phyloP scores from a whole-genome alignment of 1,139 yeast genomes.

The Lodderomyces orthopsilosis region DNA sequence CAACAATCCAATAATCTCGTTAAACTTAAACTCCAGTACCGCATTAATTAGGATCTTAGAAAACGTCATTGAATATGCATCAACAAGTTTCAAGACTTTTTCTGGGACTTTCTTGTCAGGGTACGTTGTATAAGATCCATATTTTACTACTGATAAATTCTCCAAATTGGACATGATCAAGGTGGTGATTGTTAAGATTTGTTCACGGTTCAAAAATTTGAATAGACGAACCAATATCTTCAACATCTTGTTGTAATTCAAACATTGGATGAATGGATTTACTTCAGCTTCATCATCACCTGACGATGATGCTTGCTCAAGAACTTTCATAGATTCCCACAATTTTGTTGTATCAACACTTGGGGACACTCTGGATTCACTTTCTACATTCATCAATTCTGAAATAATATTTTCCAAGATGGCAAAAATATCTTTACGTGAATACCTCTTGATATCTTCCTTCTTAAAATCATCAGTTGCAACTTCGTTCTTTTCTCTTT shows the following conservation, averaged over 20 bases:
- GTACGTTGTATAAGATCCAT: constrained; percentile 75
- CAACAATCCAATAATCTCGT: constrained; percentile 79
- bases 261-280: constrained; percentile 82
- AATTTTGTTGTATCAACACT: constrained; percentile 55
- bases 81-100: constrained; percentile 62
- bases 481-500: constrained; percentile 40
- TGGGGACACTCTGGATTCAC: constrained; percentile 68
- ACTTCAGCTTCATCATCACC: constrained; percentile 46
- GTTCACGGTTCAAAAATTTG: constrained; percentile 76
- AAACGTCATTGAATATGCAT: constrained; percentile 76
- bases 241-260: constrained; percentile 84
- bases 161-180: constrained; percentile 81
- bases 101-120: constrained; percentile 51
- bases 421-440: constrained; percentile 47
- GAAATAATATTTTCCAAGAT: constrained; percentile 77
- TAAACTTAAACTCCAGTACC: constrained; percentile 78
- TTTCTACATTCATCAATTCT: constrained; percentile 76
- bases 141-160: constrained; percentile 71
- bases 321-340: constrained; percentile 78
- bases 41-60: constrained; percentile 84
- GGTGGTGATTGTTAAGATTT: constrained; percentile 74
- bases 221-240: constrained; percentile 86
- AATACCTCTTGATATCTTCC: constrained; percentile 30
- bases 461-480: constrained; percentile 16
- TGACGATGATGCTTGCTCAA: constrained; percentile 46